phyloP scores from a whole-genome alignment of 768 basidiomycete genomes.

The Tubosaeta sp. region DNA sequence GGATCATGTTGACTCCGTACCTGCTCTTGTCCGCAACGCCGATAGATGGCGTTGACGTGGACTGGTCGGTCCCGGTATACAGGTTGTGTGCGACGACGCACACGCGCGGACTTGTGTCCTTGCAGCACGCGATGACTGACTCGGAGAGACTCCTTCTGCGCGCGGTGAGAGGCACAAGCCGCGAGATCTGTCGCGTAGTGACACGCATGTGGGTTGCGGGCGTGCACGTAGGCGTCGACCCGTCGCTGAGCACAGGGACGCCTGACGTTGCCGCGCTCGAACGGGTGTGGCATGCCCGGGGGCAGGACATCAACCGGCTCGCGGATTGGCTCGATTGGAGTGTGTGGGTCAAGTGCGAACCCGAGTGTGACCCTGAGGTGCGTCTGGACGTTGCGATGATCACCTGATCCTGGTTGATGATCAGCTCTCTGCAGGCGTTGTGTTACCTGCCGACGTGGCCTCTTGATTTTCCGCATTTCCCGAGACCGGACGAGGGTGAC shows the following conservation, averaged over 20 bases:
- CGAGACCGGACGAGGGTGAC: not conserved
- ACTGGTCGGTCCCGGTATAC: conserved; percentile 22
- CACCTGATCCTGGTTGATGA: not conserved
- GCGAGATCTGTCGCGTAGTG: not conserved
- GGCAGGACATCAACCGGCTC: not conserved
- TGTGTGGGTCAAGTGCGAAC: not conserved
- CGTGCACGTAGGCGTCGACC: not conserved
- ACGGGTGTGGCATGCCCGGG: not conserved
- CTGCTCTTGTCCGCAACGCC: conserved; percentile 17
- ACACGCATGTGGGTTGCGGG: not conserved
- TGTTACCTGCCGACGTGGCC: not conserved
- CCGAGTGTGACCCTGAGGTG: not conserved
- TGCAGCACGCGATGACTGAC: not conserved
- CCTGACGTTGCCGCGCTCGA: not conserved
- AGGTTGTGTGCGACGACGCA: not conserved
- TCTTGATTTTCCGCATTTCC: not conserved
- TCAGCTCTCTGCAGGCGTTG: not conserved
- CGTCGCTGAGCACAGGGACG: not conserved
- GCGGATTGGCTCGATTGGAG: not conserved
- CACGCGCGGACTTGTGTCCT: not conserved
- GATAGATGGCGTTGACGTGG: not conserved
- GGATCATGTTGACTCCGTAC: conserved; percentile 30
- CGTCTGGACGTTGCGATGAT: not conserved
- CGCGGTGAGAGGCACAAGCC: not conserved
- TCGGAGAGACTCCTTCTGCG: not conserved